Evolutionary conservation across 805 yeast genomes (phyloP), one percentile per base, ranked within the genome.

Genomic region (Yarrowia osloensis): DNA sequence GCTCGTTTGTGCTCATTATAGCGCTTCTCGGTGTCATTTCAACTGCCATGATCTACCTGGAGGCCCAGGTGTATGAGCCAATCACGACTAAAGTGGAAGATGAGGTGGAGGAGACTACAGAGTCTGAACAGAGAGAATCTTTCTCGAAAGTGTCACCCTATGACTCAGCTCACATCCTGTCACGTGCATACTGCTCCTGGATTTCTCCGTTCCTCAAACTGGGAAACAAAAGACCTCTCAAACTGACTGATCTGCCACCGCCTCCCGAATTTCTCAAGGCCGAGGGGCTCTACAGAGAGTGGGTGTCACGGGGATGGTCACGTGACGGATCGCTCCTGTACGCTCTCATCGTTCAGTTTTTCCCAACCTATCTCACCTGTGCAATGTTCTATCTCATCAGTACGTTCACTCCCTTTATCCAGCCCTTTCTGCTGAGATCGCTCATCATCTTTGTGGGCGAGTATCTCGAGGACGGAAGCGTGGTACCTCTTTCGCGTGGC

Each of bases 401-500:
- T 69, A 84, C 81, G 72, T 37, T 73, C 29, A 75, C 81, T 61
- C 82, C 82, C 1, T 79, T 76, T 69, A 76, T 76, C n/a, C 81
- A 78, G 67, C 84, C 84, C 0, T 82, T 81, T 67, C 70, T 81
- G 31, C 72, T 81, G 54, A 69, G 81, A 28, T 63, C 76, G 0
- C 73, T 81, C 55, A 79, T 81, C 42, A 57, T 70, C 26, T 87
- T 82, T 72, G 88, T 86, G 55, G 79, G 81, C 40, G 82, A 81
- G 28, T 80, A 81, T 68, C 61, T 50, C 4, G n/a, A 35, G 78
- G 78, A 81, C 63, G 80, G 80, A 13, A 66, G 70, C 5, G 74
- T 76, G 39, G 35, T 71, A 39, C 95, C 96, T 5, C 77, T 90
- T 24, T 82, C 91, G 0, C 84, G 81, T 71, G 97, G 97, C 40